Percentiles rank a stretch among this genome's conserved stretches.
phyloP scores from a whole-genome alignment of 2,329 filamentous ascomycete species.

The Pseudonectria foliicola region DNA sequence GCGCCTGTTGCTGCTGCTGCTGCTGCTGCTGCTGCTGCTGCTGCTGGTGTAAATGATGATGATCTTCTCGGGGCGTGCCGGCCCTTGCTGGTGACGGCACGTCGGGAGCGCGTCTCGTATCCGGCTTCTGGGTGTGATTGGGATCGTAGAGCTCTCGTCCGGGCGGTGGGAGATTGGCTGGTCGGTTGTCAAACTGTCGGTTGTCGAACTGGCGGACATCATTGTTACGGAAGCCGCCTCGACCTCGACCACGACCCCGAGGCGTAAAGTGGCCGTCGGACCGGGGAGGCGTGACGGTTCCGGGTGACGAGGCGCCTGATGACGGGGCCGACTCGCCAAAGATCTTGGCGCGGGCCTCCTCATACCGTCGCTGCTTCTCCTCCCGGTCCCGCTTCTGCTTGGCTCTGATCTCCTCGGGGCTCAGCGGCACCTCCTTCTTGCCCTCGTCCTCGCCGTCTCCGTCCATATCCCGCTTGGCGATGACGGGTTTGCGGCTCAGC shows the following conservation, averaged over 20 bases:
- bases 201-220: constrained; percentile 25
- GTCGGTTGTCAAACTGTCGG: constrained; percentile 24
- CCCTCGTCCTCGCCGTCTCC: constrained; percentile 59
- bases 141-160: constrained; percentile 71
- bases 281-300: constrained; percentile 51
- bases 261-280: constrained; percentile 27
- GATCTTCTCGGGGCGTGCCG: constrained; percentile 45
- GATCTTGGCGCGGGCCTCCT: constrained; percentile 80
- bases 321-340: constrained; percentile 59
- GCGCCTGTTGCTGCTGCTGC: constrained; percentile 60
- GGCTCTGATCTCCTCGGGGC: constrained; percentile 68
- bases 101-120: constrained; percentile 39
- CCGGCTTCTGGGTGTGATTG: constrained; percentile 58
- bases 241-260: constrained; percentile 40
- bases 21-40: too few species aligned
- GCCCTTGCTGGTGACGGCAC: constrained; percentile 28
- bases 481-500: constrained; percentile 70
- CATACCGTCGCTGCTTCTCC: constrained; percentile 85
- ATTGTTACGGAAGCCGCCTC: constrained; percentile 27
- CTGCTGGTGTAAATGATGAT: too few species aligned
- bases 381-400: constrained; percentile 74
- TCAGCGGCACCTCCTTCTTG: constrained; percentile 54
- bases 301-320: constrained; percentile 56
- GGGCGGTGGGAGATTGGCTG: constrained; percentile 20
- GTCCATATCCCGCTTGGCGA: constrained; percentile 50